Conservation (phyloP, 179 eudicot genomes). For the Carnegiea gigantea region DNA sequence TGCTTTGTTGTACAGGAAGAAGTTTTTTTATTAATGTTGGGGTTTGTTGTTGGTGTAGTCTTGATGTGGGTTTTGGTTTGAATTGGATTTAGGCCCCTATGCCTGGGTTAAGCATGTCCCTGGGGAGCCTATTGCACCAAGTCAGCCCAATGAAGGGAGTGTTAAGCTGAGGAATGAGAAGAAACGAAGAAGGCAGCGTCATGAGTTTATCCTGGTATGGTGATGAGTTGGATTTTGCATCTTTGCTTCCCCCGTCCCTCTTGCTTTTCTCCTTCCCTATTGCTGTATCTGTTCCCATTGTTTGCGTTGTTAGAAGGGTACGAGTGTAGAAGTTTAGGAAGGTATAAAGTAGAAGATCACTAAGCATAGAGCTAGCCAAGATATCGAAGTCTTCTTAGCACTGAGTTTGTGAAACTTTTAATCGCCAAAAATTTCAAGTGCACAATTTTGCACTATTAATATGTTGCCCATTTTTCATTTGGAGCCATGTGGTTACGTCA, state of each 20-base stretch:
- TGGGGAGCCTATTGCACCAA: constrained; percentile 66
- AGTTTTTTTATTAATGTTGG: background rate
- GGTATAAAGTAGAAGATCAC: background rate
- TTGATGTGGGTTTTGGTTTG: constrained; percentile 14
- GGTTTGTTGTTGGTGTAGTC: background rate
- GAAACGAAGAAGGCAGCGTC: constrained; percentile 64
- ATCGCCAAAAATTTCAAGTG: background rate
- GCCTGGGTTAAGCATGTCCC: constrained; percentile 86
- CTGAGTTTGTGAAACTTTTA: background rate
- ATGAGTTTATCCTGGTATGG: constrained; percentile 70
- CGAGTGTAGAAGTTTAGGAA: background rate
- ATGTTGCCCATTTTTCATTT: background rate
- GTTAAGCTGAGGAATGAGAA: constrained; percentile 82
- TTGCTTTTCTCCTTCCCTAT: background rate
- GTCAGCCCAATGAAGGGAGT: constrained; percentile 89
- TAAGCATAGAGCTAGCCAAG: background rate
- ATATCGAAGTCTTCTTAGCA: background rate
- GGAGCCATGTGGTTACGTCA: background rate
- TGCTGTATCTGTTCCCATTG: background rate
- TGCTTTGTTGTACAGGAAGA: background rate
- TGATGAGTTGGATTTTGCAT: background rate
- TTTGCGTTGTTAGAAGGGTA: background rate
- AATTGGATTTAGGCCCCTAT: constrained; percentile 70
- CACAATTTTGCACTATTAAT: background rate
- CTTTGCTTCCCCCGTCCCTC: background rate